Conservation (phyloP, 1,284 basidiomycete genomes). For the Cronartium quercuum region DNA sequence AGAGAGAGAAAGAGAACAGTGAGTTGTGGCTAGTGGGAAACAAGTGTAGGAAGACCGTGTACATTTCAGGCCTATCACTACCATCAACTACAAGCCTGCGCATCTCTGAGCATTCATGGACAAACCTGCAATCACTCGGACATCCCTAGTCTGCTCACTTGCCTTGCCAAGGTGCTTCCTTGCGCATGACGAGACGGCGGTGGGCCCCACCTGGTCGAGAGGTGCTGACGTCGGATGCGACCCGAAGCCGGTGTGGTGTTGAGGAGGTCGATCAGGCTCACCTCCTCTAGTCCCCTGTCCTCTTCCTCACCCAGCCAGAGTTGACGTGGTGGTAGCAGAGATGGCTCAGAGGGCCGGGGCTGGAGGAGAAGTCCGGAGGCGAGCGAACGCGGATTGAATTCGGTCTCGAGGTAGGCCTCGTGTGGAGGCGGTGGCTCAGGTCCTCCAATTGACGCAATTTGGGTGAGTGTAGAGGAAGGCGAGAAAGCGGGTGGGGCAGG, state of each 20-base stretch:
- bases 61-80: no score
- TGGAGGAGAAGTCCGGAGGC: neutral
- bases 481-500: slow-evolving; percentile 10
- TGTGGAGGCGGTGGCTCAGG: neutral
- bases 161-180: slow-evolving; percentile 16
- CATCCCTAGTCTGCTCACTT: slow-evolving; percentile 32
- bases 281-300: slow-evolving; percentile 21
- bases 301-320: slow-evolving; percentile 31
- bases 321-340: slow-evolving; percentile 7
- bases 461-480: neutral
- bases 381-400: slow-evolving; percentile 5
- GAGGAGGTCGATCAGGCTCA: slow-evolving; percentile 22
- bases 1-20: no score
- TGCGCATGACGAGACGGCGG: slow-evolving; percentile 1
- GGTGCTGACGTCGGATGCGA: neutral
- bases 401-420: slow-evolving; percentile 6
- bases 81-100: no score
- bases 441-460: neutral
- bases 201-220: neutral
- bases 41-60: no score
- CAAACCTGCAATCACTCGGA: slow-evolving; percentile 16
- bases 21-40: no score
- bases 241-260: neutral
- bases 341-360: neutral
- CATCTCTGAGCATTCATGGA: no score